phyloP scores from a whole-genome alignment of 2,329 filamentous ascomycete species.

The Ophiosphaerella korrae region DNA sequence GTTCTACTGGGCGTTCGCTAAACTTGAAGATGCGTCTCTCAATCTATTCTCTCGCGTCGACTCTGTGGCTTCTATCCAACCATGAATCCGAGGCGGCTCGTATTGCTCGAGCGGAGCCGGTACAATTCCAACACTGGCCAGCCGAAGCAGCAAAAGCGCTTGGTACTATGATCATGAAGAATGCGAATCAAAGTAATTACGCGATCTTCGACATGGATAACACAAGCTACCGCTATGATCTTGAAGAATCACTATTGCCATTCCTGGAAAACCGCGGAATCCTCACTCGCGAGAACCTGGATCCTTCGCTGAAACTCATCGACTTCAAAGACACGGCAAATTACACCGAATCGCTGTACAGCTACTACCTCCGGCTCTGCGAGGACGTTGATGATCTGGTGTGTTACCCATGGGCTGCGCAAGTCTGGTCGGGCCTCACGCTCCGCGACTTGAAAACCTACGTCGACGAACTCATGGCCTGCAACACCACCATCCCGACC shows the following conservation, averaged over 20 bases:
- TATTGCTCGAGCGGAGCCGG: conserved; percentile 8
- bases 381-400: conserved; percentile 33
- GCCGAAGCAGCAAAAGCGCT: conserved; percentile 31
- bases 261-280: conserved; percentile 40
- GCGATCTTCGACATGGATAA: conserved; percentile 43
- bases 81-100: conserved; percentile 9
- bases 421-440: conserved; percentile 36
- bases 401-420: conserved; percentile 39
- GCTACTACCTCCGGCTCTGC: conserved; percentile 38
- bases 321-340: conserved; percentile 41
- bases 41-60: conserved; percentile 17
- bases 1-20: background rate
- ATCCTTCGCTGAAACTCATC: conserved; percentile 35
- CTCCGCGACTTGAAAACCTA: conserved; percentile 32
- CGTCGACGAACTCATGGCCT: conserved; percentile 37
- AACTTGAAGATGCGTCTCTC: background rate
- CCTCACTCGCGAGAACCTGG: conserved; percentile 35
- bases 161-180: conserved; percentile 33
- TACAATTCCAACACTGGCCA: conserved; percentile 33
- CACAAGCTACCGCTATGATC: conserved; percentile 37
- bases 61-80: conserved; percentile 26
- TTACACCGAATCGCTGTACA: conserved; percentile 37
- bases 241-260: conserved; percentile 36
- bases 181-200: conserved; percentile 39
- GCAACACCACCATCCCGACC: conserved; percentile 28